Evolutionary conservation across 2,329 filamentous ascomycete species (phyloP).

Genomic region (Nemania sp.): DNA sequence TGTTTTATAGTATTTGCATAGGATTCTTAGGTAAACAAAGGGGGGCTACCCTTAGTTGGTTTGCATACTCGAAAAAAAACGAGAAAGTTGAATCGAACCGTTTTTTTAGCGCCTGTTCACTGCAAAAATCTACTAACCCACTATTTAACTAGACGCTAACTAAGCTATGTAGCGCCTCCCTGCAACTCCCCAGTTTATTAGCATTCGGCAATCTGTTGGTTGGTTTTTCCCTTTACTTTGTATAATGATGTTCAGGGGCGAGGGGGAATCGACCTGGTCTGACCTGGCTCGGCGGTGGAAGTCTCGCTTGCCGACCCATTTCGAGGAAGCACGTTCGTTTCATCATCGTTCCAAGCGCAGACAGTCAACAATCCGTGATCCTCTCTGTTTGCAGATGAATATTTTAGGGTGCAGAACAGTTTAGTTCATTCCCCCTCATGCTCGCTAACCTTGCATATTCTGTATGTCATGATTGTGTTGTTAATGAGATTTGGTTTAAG

Average conservation of each 20-base stretch:
- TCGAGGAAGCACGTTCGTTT: conserved; percentile 25
- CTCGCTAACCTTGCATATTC: conserved; percentile 8
- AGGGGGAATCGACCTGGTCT: not conserved
- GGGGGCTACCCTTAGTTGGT: no score
- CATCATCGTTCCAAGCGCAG: conserved; percentile 21
- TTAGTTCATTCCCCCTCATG: not conserved
- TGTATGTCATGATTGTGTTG: conserved; percentile 10
- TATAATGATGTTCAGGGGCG: conserved; percentile 30
- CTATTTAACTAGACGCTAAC: no score
- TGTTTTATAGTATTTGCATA: no score
- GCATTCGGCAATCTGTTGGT: conserved; percentile 30
- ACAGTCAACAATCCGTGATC: not conserved
- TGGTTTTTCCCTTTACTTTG: not conserved
- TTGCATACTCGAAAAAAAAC: no score
- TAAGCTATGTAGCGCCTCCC: conserved; percentile 10
- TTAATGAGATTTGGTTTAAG: not conserved
- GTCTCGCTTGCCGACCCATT: conserved; percentile 2
- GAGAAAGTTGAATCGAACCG: conserved; percentile 2
- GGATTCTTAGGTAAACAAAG: no score
- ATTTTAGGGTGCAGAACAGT: not conserved
- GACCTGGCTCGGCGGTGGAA: not conserved
- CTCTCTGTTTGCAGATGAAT: conserved; percentile 15
- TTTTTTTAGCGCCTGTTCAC: conserved; percentile 12
- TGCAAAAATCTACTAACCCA: not conserved
- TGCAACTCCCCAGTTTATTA: conserved; percentile 29